Percentiles rank a stretch among this genome's conserved stretches.
Conservation (phyloP, 2,329 filamentous ascomycete genomes). For the Aspergillus tubingensis region DNA sequence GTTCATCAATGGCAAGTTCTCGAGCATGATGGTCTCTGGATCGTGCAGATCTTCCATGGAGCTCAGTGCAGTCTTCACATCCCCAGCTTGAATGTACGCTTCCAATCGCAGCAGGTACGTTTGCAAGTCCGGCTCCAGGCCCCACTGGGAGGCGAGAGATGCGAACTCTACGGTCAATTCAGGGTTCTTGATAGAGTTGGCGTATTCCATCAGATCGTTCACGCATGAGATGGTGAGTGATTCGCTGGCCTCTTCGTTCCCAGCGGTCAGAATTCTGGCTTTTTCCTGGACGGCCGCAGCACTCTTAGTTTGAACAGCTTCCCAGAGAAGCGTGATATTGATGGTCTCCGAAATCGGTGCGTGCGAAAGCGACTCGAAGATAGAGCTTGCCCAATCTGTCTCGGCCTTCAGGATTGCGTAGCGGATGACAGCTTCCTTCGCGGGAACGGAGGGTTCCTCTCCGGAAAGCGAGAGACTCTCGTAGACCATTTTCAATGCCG, state of each 20-base stretch:
- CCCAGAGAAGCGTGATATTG: slow-evolving; percentile 75
- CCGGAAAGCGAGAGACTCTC: slow-evolving; percentile 52
- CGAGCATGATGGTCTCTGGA: slow-evolving; percentile 56
- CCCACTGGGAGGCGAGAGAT: slow-evolving; percentile 64
- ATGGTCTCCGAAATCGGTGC: slow-evolving; percentile 60
- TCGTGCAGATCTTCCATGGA: slow-evolving; percentile 57
- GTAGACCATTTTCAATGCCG: slow-evolving; percentile 70
- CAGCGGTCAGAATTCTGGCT: slow-evolving; percentile 65
- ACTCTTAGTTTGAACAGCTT: slow-evolving; percentile 69
- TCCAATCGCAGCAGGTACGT: slow-evolving; percentile 76
- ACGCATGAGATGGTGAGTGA: slow-evolving; percentile 70
- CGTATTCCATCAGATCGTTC: slow-evolving; percentile 73
- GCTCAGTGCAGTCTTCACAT: slow-evolving; percentile 63
- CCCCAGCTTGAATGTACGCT: slow-evolving; percentile 70
- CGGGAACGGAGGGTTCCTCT: slow-evolving; percentile 45
- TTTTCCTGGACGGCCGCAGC: slow-evolving; percentile 73
- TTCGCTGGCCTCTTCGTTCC: slow-evolving; percentile 46
- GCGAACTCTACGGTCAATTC: slow-evolving; percentile 75
- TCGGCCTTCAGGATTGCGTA: slow-evolving; percentile 64
- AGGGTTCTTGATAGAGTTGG: slow-evolving; percentile 68
- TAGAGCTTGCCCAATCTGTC: slow-evolving; percentile 61
- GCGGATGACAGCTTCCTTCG: slow-evolving; percentile 59
- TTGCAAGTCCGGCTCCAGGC: slow-evolving; percentile 65
- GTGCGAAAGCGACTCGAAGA: slow-evolving; percentile 56
- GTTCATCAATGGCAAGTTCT: slow-evolving; percentile 68